These are phyloP conservation scores for Leccinum subtestaceum DNA, from an alignment of 768 basidiomycete species.

Conservation along the genomic window DNA sequence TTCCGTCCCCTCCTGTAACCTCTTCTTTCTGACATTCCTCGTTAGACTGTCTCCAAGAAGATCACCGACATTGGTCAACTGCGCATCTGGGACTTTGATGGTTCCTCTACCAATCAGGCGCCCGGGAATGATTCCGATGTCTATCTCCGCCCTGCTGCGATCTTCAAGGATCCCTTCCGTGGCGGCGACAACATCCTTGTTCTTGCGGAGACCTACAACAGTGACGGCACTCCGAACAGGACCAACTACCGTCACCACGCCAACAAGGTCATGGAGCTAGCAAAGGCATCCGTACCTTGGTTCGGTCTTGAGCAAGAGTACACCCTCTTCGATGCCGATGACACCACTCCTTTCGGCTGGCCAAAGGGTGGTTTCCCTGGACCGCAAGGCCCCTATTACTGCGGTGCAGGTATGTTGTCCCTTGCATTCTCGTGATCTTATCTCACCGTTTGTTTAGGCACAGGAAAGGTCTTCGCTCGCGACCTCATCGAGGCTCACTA, in stretches of 20 bases:
- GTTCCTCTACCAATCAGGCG: constrained; percentile 96
- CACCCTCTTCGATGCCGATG: constrained; percentile 93
- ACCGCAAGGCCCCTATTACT: constrained; percentile 99
- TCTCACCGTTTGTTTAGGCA: constrained; percentile 48
- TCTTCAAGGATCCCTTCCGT: constrained; percentile 99
- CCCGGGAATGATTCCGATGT: constrained; percentile 95
- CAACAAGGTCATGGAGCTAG: constrained; percentile 93
- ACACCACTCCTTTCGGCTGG: constrained; percentile 83
- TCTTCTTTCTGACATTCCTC: constrained; percentile 1
- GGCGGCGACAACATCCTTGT: constrained; percentile 97
- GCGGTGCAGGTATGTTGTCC: constrained; percentile 77
- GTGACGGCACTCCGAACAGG: constrained; percentile 95
- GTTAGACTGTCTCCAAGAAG: constrained; percentile 82
- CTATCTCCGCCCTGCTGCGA: constrained; percentile 94
- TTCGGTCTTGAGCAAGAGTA: constrained; percentile 99
- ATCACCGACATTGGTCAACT: constrained; percentile 87
- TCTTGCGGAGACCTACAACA: constrained; percentile 97
- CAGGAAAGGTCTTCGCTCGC: constrained; percentile 97
- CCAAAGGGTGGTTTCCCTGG: constrained; percentile 99
- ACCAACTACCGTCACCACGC: constrained; percentile 95
- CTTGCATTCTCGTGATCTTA: not conserved
- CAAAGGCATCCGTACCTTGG: constrained; percentile 82
- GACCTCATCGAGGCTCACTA: constrained; percentile 99
- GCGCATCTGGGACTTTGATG: constrained; percentile 99
- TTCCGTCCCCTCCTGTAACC: constrained; percentile 8